Conservation (phyloP, 2,329 filamentous ascomycete species). For the Corynespora cassiicola region DNA sequence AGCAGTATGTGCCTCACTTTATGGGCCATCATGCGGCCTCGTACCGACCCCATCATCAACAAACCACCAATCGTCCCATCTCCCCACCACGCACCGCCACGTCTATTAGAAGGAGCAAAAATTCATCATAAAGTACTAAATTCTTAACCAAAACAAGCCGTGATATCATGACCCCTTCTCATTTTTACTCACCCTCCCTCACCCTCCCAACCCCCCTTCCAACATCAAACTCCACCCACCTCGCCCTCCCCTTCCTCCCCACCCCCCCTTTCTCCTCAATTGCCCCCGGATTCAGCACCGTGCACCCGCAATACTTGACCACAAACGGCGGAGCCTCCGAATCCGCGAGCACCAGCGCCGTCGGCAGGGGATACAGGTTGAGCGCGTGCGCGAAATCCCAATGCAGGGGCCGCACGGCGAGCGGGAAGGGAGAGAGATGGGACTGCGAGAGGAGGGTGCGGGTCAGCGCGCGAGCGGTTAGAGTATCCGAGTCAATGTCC, state of each 20-base stretch:
- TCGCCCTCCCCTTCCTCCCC: slow-evolving; percentile 68
- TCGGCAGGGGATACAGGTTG: slow-evolving; percentile 87
- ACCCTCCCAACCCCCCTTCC: slow-evolving; percentile 32
- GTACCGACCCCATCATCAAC: no score
- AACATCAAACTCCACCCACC: slow-evolving; percentile 84
- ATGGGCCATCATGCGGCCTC: no score
- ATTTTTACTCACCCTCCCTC: no score
- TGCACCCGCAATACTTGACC: slow-evolving; percentile 92
- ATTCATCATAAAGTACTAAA: no score
- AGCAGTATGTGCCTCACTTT: no score
- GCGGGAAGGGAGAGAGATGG: slow-evolving; percentile 83
- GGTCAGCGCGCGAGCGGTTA: slow-evolving; percentile 76
- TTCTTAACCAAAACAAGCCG: no score
- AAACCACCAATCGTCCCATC: no score
- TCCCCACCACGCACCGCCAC: no score
- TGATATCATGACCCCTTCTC: no score
- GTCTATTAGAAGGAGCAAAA: no score
- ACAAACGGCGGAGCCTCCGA: slow-evolving; percentile 81
- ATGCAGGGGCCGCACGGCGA: slow-evolving; percentile 79
- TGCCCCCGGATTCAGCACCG: slow-evolving; percentile 90
- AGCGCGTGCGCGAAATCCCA: slow-evolving; percentile 85
- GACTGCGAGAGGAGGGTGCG: slow-evolving; percentile 93
- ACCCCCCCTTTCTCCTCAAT: slow-evolving; percentile 67
- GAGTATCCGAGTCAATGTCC: slow-evolving; percentile 36
- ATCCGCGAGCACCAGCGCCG: slow-evolving; percentile 82